Base-by-base conservation (phyloP, 805 yeast genomes). In the Torulaspora franciscae region DNA sequence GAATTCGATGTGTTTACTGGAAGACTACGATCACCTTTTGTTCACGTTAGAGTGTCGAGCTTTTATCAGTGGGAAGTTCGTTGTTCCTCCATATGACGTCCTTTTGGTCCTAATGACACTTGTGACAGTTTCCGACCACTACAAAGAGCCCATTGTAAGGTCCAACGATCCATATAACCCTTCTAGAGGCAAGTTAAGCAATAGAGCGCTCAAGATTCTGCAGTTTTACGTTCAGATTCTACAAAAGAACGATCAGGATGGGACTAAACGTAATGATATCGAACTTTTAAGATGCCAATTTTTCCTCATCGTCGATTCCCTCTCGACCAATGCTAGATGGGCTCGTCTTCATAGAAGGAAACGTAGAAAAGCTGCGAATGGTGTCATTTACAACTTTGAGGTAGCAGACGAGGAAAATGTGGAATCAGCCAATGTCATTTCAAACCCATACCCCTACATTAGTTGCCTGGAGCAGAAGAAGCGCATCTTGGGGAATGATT, bases 11-110 rank as follows among this genome's bases (percentile, higher is more conserved):
- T 52, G 51, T 29, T 45, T 57, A n/a, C 37, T 68, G 9, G 57
- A 62, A 17, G 64, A 65, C 29, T 71, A 69, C 50, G 70, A 65
- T 37, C 61, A 63, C 54, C 42, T 72, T n/a, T 40, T 73, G 1
- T 48, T 62, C 6, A 62, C 62, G 32, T 43, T 72, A 6, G 75
- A 72, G 47, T 52, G 56, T 6, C 55, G 51, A 32, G 42, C 55
- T 23, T 42, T 46, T 9, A 28, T 34, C 6, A 22, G 42, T 1
- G 23, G 24, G 7, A 23, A 14, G 7, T 17, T 59, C 5, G 39
- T 49, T 2, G 57, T 63, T 7, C 75, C 75, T 0, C 64, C 68
- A 1, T 53, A 61, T 17, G 63, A 65, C 23, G 58, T 67, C 3
- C 35, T 70, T 7, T 51, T 64, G 23, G 59, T 66, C 1, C 40